Percentiles rank a stretch among this genome's conserved stretches.
Conservation (phyloP, 768 basidiomycete species). For the Hemileccinum impolitum region DNA sequence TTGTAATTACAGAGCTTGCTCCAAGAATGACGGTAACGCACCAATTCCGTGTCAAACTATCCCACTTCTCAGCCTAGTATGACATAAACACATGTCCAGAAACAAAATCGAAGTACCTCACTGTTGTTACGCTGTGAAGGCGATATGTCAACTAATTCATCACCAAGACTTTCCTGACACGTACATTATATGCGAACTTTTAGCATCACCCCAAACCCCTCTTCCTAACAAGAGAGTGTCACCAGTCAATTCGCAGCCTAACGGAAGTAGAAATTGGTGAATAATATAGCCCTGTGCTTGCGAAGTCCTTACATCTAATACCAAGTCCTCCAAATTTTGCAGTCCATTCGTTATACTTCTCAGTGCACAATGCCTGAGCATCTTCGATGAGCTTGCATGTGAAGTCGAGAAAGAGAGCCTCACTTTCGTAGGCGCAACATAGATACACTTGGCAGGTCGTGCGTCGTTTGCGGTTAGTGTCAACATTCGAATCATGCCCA, state of each 20-base stretch:
- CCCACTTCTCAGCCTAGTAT: constrained; percentile 90
- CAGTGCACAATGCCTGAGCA: constrained; percentile 78
- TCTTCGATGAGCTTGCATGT: background rate
- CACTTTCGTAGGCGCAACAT: constrained; percentile 92
- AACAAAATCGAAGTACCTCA: constrained; percentile 30
- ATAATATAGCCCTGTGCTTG: background rate
- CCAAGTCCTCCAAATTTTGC: constrained; percentile 74
- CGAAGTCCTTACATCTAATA: constrained; percentile 57
- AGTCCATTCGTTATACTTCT: constrained; percentile 82
- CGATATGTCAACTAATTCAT: constrained; percentile 1
- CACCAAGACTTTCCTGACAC: constrained; percentile 18
- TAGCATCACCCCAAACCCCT: constrained; percentile 70
- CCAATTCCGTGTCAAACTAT: constrained; percentile 89
- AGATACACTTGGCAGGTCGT: constrained; percentile 67
- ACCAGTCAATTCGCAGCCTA: constrained; percentile 90
- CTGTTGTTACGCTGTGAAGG: constrained; percentile 67
- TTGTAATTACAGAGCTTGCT: constrained; percentile 3
- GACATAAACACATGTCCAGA: background rate
- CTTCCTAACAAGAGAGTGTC: constrained; percentile 73
- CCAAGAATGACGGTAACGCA: constrained; percentile 39
- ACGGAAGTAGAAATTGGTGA: background rate
- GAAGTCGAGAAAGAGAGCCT: background rate
- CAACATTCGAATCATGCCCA: constrained; percentile 79
- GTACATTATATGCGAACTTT: constrained; percentile 76
- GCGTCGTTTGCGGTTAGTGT: constrained; percentile 35